phyloP scores from a whole-genome alignment of 345 rosid genomes.

The Eutrema yunnanense region DNA sequence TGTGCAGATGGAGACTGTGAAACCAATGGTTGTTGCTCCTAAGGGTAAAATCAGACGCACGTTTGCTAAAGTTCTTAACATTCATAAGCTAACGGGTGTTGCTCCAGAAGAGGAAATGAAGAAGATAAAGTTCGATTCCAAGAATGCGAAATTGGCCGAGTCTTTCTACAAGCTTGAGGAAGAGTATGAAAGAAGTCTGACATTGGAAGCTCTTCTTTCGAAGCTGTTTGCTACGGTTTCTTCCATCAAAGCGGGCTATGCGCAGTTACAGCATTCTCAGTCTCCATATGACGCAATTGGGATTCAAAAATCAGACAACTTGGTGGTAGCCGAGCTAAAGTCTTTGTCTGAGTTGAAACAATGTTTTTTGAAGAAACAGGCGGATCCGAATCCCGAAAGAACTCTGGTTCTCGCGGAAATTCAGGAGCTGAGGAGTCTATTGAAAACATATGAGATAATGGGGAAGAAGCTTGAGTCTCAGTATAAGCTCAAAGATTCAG shows the following conservation, averaged over 20 bases:
- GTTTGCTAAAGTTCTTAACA: conserved; percentile 68
- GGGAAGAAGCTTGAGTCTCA: conserved; percentile 74
- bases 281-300: conserved; percentile 80
- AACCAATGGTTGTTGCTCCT: conserved; percentile 45
- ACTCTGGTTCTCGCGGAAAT: conserved; percentile 59
- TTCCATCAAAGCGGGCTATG: conserved; percentile 73
- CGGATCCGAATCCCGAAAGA: conserved; percentile 51
- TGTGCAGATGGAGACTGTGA: conserved; percentile 73
- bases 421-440: conserved; percentile 63
- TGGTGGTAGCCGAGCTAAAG: conserved; percentile 56
- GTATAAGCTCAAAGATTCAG: conserved; percentile 67
- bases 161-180: conserved; percentile 47
- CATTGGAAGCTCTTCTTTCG: conserved; percentile 61
- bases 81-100: conserved; percentile 49
- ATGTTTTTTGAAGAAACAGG: conserved; percentile 65
- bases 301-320: conserved; percentile 64
- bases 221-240: conserved; percentile 73
- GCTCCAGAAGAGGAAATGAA: conserved; percentile 48
- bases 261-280: conserved; percentile 72
- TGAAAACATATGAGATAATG: conserved; percentile 56
- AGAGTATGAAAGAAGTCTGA: conserved; percentile 34
- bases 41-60: conserved; percentile 64
- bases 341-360: conserved; percentile 78
- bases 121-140: conserved; percentile 30
- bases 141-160: conserved; percentile 26